Evolutionary conservation across 768 basidiomycete genomes (phyloP).

Genomic region (Clitopilus passeckerianus): DNA sequence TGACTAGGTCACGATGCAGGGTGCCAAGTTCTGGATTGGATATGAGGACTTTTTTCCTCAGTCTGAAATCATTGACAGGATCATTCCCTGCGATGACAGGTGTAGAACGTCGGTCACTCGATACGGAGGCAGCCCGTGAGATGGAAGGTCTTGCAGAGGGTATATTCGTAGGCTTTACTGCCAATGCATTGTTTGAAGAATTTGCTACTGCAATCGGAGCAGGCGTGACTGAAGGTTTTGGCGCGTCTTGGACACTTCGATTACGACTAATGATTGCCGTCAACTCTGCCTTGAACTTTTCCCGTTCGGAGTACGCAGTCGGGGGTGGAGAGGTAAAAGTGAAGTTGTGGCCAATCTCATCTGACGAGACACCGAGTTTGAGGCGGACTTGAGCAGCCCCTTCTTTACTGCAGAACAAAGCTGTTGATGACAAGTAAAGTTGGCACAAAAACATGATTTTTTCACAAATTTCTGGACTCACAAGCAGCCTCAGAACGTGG

Average conservation of each 20-base stretch:
- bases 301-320: constrained; percentile 65
- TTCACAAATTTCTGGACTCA: constrained; percentile 29
- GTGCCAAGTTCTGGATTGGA: constrained; percentile 72
- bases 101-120: constrained; percentile 46
- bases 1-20: constrained; percentile 86
- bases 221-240: constrained; percentile 23
- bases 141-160: constrained; percentile 39
- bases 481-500: constrained; percentile 56
- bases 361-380: constrained; percentile 63
- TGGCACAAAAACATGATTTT: constrained; percentile 7
- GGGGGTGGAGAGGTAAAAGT: constrained; percentile 68
- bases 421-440: constrained; percentile 29
- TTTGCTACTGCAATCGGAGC: constrained; percentile 10
- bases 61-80: constrained; percentile 60
- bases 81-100: constrained; percentile 56
- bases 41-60: constrained; percentile 76
- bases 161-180: constrained; percentile 24
- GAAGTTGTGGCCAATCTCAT: constrained; percentile 79
- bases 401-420: constrained; percentile 83
- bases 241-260: constrained; percentile 35
- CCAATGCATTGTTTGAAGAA: constrained; percentile 21
- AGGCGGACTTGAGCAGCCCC: constrained; percentile 75
- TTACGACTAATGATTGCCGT: constrained; percentile 76
- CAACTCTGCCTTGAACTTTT: constrained; percentile 77
- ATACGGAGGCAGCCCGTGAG: constrained; percentile 61